A percentile compares a stretch with the other conserved stretches of the same genome.
phyloP scores from a whole-genome alignment of 108 stramenopile species.

The Aurantiochytrium sp. region DNA sequence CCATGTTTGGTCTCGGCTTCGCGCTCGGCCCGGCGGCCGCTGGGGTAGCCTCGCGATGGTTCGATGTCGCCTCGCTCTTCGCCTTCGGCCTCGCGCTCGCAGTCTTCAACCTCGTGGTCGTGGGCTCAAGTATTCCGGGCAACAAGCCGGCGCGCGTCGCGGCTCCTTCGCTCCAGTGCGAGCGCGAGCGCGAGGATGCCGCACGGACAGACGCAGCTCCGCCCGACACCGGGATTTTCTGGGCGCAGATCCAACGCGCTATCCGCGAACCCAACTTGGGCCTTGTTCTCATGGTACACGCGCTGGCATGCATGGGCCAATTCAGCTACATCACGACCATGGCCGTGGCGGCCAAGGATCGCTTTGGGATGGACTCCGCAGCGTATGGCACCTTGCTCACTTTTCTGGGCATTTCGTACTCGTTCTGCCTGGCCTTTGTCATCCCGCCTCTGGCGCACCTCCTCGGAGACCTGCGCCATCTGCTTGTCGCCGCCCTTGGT shows the following conservation, averaged over 20 bases:
- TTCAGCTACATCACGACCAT: conserved; percentile 15
- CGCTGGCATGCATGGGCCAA: neutral
- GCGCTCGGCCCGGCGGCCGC: neutral
- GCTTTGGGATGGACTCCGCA: conserved; percentile 18
- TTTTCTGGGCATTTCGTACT: conserved; percentile 13
- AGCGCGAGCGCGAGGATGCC: no score
- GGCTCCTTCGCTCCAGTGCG: no score
- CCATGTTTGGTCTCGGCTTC: neutral
- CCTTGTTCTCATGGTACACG: neutral
- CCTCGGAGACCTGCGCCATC: neutral
- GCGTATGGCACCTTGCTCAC: neutral
- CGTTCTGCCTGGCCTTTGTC: neutral
- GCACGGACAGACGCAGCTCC: no score
- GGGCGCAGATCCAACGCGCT: no score
- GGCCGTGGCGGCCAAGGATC: neutral
- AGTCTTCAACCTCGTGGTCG: neutral
- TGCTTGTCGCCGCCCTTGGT: neutral
- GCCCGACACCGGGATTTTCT: no score
- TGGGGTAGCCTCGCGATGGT: neutral
- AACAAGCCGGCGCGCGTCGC: no score
- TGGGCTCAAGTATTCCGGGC: neutral
- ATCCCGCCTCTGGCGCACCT: neutral
- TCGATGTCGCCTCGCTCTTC: neutral
- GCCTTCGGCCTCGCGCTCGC: neutral
- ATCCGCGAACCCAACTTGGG: neutral